Percentiles rank a stretch among this genome's conserved stretches.
These are phyloP conservation scores for Globisporangium canariense DNA, from an alignment of 352 stramenopile genomes.

Conservation along the genomic window DNA sequence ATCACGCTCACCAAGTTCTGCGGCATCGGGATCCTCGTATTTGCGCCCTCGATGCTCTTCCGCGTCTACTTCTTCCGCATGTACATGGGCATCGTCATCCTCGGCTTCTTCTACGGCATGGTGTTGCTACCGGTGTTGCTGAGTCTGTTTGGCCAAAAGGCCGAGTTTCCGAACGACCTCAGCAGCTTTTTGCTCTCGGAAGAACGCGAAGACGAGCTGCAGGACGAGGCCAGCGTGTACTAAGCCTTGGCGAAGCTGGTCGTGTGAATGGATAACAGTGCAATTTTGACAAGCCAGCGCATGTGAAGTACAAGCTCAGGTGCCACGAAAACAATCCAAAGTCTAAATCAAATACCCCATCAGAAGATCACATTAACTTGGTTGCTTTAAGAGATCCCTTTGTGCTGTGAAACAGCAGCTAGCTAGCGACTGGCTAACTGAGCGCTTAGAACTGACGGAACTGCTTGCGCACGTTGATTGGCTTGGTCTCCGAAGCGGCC, in stretches of 20 bases:
- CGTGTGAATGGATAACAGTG: neutral
- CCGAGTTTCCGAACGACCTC: constrained; percentile 55
- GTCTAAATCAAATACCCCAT: constrained; percentile 8
- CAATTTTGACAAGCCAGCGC: neutral
- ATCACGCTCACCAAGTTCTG: constrained; percentile 93
- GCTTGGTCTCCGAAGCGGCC: constrained; percentile 92
- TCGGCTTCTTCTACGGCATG: constrained; percentile 85
- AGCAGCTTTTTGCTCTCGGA: constrained; percentile 72
- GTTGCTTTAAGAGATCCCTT: neutral
- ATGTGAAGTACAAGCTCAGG: neutral
- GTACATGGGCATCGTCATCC: constrained; percentile 87
- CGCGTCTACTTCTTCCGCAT: constrained; percentile 93
- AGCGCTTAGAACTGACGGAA: constrained; percentile 97
- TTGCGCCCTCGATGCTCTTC: constrained; percentile 90
- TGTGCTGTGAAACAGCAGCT: neutral
- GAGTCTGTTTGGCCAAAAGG: constrained; percentile 55
- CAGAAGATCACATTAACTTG: constrained; percentile 6
- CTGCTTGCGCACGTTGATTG: constrained; percentile 97
- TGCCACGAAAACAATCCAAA: neutral
- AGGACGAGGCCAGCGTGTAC: constrained; percentile 30
- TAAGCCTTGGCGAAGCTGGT: neutral
- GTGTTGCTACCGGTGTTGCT: constrained; percentile 80
- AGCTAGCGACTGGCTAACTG: neutral
- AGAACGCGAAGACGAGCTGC: constrained; percentile 54
- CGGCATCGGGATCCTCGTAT: constrained; percentile 85